phyloP scores from a whole-genome alignment of 2,329 filamentous ascomycete genomes.

The Sphaerulina musiva region DNA sequence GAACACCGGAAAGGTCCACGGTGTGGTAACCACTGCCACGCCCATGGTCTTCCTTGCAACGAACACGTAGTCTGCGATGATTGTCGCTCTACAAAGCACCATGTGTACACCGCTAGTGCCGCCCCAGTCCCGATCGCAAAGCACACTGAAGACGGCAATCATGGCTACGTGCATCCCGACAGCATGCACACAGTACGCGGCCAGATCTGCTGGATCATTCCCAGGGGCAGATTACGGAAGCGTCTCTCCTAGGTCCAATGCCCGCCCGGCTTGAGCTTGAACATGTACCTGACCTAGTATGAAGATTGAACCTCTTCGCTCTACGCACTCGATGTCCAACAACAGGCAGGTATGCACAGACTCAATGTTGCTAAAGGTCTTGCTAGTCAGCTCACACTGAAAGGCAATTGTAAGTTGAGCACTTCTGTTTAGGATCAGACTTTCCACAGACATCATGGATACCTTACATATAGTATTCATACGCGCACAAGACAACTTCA shows the following conservation, averaged over 20 bases:
- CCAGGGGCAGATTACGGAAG: neutral
- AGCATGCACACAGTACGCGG: neutral
- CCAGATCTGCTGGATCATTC: neutral
- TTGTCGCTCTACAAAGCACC: conserved; percentile 1
- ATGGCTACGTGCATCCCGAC: conserved; percentile 9
- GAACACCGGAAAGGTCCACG: conserved; percentile 10
- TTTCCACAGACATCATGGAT: too few relatives aligned
- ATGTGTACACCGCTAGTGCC: conserved; percentile 14
- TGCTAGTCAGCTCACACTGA: too few relatives aligned
- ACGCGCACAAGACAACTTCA: too few relatives aligned
- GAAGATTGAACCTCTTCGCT: too few relatives aligned
- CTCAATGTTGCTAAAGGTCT: too few relatives aligned
- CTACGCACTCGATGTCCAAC: too few relatives aligned
- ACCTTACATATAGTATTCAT: too few relatives aligned
- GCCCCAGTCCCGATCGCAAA: conserved; percentile 2
- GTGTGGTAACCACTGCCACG: conserved; percentile 17
- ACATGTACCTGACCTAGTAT: too few relatives aligned
- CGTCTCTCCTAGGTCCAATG: neutral
- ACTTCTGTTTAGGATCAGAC: too few relatives aligned
- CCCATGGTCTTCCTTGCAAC: conserved; percentile 13
- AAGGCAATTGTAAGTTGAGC: neutral
- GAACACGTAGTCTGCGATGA: conserved; percentile 17
- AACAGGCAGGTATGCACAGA: too few relatives aligned
- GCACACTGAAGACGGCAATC: neutral
- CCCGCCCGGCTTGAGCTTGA: too few relatives aligned